Evolutionary conservation across 257 asterid genomes (phyloP).

Genomic region (Parsonsia alboflavescens): DNA sequence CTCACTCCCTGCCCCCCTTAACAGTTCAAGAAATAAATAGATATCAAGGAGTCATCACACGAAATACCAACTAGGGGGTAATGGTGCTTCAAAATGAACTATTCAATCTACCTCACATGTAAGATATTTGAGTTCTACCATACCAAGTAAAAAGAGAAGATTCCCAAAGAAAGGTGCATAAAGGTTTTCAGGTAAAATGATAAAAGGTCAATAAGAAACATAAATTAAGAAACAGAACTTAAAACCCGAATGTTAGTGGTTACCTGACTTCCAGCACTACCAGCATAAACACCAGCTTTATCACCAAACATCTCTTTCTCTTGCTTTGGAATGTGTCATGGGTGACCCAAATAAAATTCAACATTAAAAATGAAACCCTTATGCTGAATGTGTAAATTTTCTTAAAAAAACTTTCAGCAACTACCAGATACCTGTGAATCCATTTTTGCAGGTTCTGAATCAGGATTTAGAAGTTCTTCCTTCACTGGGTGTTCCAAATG

Average conservation of each 20-base stretch:
- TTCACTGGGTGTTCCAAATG: constrained; percentile 31
- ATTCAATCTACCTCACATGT: not conserved
- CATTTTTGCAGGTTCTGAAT: constrained; percentile 29
- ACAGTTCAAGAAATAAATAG: too few relatives aligned
- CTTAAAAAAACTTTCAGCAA: not conserved
- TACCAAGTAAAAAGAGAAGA: too few relatives aligned
- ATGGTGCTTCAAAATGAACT: not conserved
- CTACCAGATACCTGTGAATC: constrained; percentile 36
- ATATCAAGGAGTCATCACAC: not conserved
- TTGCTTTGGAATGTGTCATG: constrained; percentile 33
- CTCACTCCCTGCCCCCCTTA: too few relatives aligned
- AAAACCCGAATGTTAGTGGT: not conserved
- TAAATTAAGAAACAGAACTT: too few relatives aligned
- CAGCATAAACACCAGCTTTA: constrained; percentile 36
- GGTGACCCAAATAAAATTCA: constrained; percentile 1
- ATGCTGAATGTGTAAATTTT: not conserved
- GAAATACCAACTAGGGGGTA: not conserved
- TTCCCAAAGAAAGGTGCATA: too few relatives aligned
- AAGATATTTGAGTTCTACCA: not conserved
- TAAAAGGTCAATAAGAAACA: not conserved
- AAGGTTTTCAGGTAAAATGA: not conserved
- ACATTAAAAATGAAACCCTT: constrained; percentile 11
- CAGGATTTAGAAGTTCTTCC: constrained; percentile 30
- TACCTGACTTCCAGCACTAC: constrained; percentile 49
- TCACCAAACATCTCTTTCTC: constrained; percentile 34